Evolutionary conservation across 163 green algal species (phyloP), one percentile per base, ranked within the genome.

Genomic region (Scenedesmus sp.): DNA sequence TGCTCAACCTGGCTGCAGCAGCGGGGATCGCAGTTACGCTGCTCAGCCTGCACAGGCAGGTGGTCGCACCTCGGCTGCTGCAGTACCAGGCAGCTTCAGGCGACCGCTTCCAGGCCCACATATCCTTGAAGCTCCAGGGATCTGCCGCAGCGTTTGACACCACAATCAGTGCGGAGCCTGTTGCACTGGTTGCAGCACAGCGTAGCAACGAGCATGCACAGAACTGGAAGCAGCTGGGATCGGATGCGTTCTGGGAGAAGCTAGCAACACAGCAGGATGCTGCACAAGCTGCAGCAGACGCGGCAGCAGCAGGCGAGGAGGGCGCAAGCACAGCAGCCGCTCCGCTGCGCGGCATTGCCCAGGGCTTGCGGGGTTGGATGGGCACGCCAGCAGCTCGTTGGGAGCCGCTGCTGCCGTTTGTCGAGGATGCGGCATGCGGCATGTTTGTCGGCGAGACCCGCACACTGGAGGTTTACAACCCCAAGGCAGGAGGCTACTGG

Each of bases 321-420:
- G 35, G 22, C 0, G 0, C 81, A 20, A 46, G 33, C 49, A 56
- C 81, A 87, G 44, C 70, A 90, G 37, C 22, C 49, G 65, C 65
- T 10, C 49, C 9, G 37, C 49, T 40, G 15, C 33, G 70, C 56
- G 72, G 78, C 83, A 59, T 73, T 76, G 65, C 65, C 4, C 65
- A 40, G 7, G 85, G 46, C 33, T 10, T 89, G 53, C 35, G 72
- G 13, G 42, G 42, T 6, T 90, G 85, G 85, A 43, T 90, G 49
- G 44, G n/a, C 2, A 37, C 51, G 0, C 78, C 78, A 1, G 78
- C 26, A 3, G 46, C 78, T 24, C 78, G 87, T 44, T 91, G 87
- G 87, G 87, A 80, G 24, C 20, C 78, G 26, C 37, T 91, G 42
- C 16, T 35, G 26, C 87, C 87, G 7, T 86, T 87, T 82, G 56